Conservation (phyloP, 805 yeast species). For the Cyberlindnera euphorbiae region DNA sequence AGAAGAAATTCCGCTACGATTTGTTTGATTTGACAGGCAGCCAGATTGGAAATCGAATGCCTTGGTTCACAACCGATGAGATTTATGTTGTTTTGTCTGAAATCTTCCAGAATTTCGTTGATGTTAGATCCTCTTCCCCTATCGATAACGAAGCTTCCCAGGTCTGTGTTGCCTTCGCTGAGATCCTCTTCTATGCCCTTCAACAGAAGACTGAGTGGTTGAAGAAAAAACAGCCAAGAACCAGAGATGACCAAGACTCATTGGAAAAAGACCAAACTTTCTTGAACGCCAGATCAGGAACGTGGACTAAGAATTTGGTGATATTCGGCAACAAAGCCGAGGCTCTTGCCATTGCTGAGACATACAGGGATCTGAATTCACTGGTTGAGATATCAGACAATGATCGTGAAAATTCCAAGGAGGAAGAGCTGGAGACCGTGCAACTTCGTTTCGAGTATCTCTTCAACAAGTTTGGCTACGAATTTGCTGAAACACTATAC, state of each 20-base stretch:
- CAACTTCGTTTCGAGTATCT: slow-evolving; percentile 39
- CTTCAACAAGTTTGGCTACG: slow-evolving; percentile 59
- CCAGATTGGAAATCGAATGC: slow-evolving; percentile 28
- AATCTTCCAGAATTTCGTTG: slow-evolving; percentile 31
- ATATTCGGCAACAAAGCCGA: slow-evolving; percentile 44
- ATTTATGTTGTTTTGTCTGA: slow-evolving; percentile 37
- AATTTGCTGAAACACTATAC: slow-evolving; percentile 64
- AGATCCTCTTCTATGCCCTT: slow-evolving; percentile 36
- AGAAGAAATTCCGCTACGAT: slow-evolving; percentile 31
- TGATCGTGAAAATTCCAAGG: slow-evolving; percentile 30
- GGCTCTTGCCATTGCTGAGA: slow-evolving; percentile 60
- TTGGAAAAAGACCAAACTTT: slow-evolving; percentile 18
- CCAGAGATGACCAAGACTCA: slow-evolving; percentile 19
- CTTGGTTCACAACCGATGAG: slow-evolving; percentile 47
- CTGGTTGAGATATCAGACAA: slow-evolving; percentile 50
- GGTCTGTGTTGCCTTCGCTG: slow-evolving; percentile 32
- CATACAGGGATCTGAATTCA: slow-evolving; percentile 59
- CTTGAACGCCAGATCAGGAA: slow-evolving; percentile 28
- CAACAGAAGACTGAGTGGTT: slow-evolving; percentile 34
- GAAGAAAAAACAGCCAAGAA: slow-evolving; percentile 18
- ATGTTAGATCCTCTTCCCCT: slow-evolving; percentile 4
- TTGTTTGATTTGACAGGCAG: slow-evolving; percentile 29
- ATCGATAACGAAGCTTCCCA: slow-evolving; percentile 16
- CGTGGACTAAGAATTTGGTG: slow-evolving; percentile 61
- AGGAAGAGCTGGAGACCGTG: slow-evolving; percentile 17